These are phyloP conservation scores for Xylariomycetidae sp. DNA, from an alignment of 2,329 filamentous ascomycete species.

Conservation along the genomic window DNA sequence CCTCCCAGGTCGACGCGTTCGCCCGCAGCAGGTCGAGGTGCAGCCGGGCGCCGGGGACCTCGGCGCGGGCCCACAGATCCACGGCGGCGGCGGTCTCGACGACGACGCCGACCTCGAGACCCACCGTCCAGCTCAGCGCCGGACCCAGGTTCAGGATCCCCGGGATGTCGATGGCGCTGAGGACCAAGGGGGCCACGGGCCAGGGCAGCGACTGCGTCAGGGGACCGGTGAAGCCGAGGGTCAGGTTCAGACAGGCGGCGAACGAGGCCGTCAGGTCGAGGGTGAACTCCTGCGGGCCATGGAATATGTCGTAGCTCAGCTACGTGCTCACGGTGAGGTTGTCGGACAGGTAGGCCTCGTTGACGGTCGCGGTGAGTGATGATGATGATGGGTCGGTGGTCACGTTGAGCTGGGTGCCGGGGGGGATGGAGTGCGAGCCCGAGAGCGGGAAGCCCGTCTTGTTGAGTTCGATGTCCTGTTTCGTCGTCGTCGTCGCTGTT, in stretches of 20 bases:
- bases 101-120: conserved; percentile 30
- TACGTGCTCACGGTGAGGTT: conserved; percentile 36
- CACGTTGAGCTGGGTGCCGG: too few species aligned
- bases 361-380: conserved; percentile 31
- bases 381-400: too few species aligned
- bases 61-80: conserved; percentile 26
- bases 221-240: conserved; percentile 28
- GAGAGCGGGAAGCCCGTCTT: too few species aligned
- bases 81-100: conserved; percentile 28
- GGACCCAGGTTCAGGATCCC: conserved; percentile 35
- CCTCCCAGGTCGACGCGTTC: conserved; percentile 22
- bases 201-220: conserved; percentile 31
- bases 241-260: conserved; percentile 31
- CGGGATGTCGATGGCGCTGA: conserved; percentile 34
- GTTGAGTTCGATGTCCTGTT: too few species aligned
- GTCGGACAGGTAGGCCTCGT: conserved; percentile 30
- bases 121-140: conserved; percentile 31
- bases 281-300: conserved; percentile 31
- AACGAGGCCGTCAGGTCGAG: conserved; percentile 38
- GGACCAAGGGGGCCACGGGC: conserved; percentile 31
- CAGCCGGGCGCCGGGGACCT: conserved; percentile 30
- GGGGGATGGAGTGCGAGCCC: too few species aligned
- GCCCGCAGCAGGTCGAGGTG: conserved; percentile 34
- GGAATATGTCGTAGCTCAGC: conserved; percentile 35
- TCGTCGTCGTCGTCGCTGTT: too few species aligned